Evolutionary conservation across 2,329 filamentous ascomycete genomes (phyloP).

Genomic region (Diaporthe sp.): DNA sequence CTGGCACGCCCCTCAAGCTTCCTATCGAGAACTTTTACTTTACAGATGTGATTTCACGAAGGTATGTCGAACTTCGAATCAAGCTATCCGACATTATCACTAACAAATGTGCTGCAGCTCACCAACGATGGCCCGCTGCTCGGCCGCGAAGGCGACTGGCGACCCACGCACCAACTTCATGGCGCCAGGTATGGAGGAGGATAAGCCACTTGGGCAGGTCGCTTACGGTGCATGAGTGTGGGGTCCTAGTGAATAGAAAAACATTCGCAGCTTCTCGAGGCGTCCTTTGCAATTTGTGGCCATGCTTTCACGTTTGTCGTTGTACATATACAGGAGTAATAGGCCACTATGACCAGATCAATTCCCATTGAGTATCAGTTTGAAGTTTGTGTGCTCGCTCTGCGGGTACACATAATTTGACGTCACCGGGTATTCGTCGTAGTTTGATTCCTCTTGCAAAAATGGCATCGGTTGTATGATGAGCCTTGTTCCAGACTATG

Average conservation of each 20-base stretch:
- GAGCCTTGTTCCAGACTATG: neutral
- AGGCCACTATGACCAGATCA: slow-evolving; percentile 40
- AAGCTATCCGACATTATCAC: neutral
- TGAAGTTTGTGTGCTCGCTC: neutral
- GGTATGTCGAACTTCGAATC: slow-evolving; percentile 66
- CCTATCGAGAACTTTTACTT: slow-evolving; percentile 98
- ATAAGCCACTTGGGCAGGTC: slow-evolving; percentile 71
- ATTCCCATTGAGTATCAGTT: neutral
- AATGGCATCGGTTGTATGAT: neutral
- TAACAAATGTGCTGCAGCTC: slow-evolving; percentile 70
- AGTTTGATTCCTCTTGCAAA: neutral
- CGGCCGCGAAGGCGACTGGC: slow-evolving; percentile 87
- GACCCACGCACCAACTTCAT: slow-evolving; percentile 85
- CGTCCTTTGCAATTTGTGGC: slow-evolving; percentile 49
- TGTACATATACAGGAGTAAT: slow-evolving; percentile 45
- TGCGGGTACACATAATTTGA: neutral
- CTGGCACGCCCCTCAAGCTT: slow-evolving; percentile 81
- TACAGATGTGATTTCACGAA: slow-evolving; percentile 96
- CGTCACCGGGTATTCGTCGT: neutral
- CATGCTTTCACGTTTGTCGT: slow-evolving; percentile 40
- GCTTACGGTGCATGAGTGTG: slow-evolving; percentile 66
- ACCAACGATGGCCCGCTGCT: slow-evolving; percentile 98
- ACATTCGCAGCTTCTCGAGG: slow-evolving; percentile 46
- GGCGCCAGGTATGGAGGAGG: slow-evolving; percentile 76
- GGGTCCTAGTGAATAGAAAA: slow-evolving; percentile 41